Base-by-base conservation (phyloP, 129 eudicot genomes). In the Solidago caesia region DNA sequence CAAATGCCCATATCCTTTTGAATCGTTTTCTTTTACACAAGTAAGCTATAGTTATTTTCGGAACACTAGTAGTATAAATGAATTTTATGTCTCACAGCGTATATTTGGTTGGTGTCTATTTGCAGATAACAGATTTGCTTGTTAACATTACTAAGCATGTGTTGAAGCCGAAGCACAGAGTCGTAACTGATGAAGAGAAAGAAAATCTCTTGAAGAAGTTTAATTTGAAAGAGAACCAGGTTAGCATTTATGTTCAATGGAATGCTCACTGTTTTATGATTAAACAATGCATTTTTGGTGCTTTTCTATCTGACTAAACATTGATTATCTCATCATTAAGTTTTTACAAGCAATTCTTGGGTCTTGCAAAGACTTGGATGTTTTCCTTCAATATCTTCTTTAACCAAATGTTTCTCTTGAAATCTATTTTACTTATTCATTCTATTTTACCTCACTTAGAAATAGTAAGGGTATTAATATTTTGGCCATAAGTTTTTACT, bases 121-220 rank as follows among this genome's bases (percentile, higher is more conserved):
- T 84, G 62, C 86, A 92, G 97, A 89, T 92, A 67, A 85, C 93
- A 4, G 97, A 89, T 78, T 79, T 92, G 79, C 91, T 92, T 60
- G 88, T 89, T 60, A 92, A 92, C 72, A 82, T 89, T 8, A 92
- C 96, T 29, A 92, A 80, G 72, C 96, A 92, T 64, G 93, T 77
- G 53, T 51, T 89, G 80, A 87, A 84, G 82, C 97, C 97, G 12
- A 87, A 84, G 72, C 93, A 87, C 72, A 82, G 85, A 81, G 82
- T 92, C 70, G 80, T 92, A 48, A 82, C 88, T 0, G 79, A 79
- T 14, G 43, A 61, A 14, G 97, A 89, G 76, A 92, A 92, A 61
- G 80, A 85, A 70, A 80, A 65, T 39, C 96, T 92, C 64, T 80
- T 92, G 27, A 67, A 74, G 77, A 87, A 92, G 81, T 85, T 85